These are phyloP conservation scores for Rhexocercosporidium sp. DNA, from an alignment of 2,329 filamentous ascomycete species.

Conservation along the genomic window DNA sequence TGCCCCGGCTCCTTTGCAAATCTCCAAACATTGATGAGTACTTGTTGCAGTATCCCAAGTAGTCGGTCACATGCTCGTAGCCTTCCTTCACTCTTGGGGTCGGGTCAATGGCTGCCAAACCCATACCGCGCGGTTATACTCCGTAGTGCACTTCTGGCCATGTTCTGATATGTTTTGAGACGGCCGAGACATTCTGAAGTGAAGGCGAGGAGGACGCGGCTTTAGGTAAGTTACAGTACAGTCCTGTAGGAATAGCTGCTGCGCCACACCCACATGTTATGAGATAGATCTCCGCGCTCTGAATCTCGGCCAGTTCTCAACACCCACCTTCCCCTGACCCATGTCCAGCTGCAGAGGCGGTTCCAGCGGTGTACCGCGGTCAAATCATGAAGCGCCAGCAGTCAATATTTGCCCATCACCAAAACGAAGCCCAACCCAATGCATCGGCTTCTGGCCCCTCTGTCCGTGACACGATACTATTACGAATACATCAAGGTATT, in stretches of 20 bases:
- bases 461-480: slow-evolving; percentile 9
- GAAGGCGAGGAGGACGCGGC: neutral
- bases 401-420: slow-evolving; percentile 1
- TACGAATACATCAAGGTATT: slow-evolving; percentile 2
- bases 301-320: neutral
- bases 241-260: neutral
- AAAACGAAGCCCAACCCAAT: slow-evolving; percentile 12
- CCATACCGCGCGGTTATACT: neutral
- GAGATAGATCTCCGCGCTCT: neutral
- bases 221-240: neutral
- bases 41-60: no score
- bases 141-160: neutral
- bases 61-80: no score
- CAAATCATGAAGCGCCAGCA: slow-evolving; percentile 35
- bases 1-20: no score
- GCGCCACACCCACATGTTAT: no score
- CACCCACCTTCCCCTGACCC: neutral
- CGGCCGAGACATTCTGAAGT: neutral
- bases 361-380: slow-evolving; percentile 20
- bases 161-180: neutral
- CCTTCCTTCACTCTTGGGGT: neutral
- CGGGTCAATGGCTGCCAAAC: no score
- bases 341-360: slow-evolving; percentile 5
- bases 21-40: no score
- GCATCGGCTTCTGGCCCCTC: slow-evolving; percentile 7